phyloP scores from a whole-genome alignment of 768 basidiomycete species.

The Crucibulum laeve region DNA sequence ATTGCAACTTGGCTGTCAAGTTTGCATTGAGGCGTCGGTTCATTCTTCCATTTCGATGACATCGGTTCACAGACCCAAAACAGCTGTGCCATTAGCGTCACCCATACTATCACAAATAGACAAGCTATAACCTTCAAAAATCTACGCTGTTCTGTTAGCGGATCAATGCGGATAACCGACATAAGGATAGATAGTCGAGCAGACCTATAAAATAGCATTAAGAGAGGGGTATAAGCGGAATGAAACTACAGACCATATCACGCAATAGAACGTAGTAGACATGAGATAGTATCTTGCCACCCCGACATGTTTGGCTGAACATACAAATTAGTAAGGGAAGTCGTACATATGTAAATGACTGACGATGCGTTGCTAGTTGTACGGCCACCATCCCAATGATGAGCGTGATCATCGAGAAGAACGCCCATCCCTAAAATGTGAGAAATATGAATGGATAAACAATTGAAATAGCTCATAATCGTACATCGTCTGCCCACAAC shows the following conservation, averaged over 20 bases:
- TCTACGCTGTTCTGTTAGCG: background rate
- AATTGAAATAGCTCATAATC: background rate
- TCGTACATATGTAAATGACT: background rate
- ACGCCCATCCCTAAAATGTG: conserved; percentile 1
- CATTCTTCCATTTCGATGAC: conserved; percentile 6
- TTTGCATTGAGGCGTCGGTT: conserved; percentile 7
- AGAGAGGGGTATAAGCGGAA: background rate
- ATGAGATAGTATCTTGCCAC: background rate
- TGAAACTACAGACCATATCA: background rate
- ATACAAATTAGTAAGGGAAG: background rate
- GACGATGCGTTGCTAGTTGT: background rate
- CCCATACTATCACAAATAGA: background rate
- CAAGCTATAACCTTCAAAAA: background rate
- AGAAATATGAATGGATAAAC: background rate
- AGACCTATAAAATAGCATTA: background rate
- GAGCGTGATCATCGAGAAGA: background rate
- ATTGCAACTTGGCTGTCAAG: conserved; percentile 7
- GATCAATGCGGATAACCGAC: conserved; percentile 2
- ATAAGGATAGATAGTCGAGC: conserved; percentile 1
- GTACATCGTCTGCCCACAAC: conserved; percentile 1
- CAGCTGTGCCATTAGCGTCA: background rate
- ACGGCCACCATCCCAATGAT: background rate
- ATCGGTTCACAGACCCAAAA: conserved; percentile 4
- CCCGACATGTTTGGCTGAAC: background rate
- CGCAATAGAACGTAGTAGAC: background rate